Base-by-base conservation (phyloP, 2,329 filamentous ascomycete genomes). In the Microdochium nivale region DNA sequence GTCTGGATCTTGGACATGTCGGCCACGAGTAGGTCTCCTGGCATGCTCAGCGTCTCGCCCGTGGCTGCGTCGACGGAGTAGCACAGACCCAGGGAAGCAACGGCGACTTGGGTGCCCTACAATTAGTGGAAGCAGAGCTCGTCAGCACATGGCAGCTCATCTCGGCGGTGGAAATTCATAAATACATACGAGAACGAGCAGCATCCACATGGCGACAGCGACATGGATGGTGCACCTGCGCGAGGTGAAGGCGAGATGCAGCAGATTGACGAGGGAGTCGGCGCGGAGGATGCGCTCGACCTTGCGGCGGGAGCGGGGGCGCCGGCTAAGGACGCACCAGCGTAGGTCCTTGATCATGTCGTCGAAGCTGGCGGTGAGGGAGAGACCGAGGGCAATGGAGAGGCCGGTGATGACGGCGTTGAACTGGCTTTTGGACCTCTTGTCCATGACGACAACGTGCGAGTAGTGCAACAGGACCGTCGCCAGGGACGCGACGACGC, bases 331-430 rank as follows among this genome's bases (percentile, higher is more conserved):
- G 25, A 76, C 67, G 61, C 70, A 73, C 71, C 73, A 76, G n/a
- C 73, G 63, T 54, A 74, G 60, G 53, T 74, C 71, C 14, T 65
- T 58, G 3, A 71, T 67, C 65, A 75, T 70, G 25, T 65, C 66
- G 52, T 73, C 73, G 23, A 77, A 62, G 7, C 67, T 66, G 55
- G 64, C 71, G 2, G 69, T 66, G 43, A 75, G 67, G 48, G 70
- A 70, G 48, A 76, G 55, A 51, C 70, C 69, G 19, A 75, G 59
- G 0, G 62, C 57, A 30, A 76, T 74, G 47, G 69, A 69, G 4
- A 75, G 60, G 0, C 66, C 72, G 0, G 72, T 72, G 21, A 74
- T 69, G n/a, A 74, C 55, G 0, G 69, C 61, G 51, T 75, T 76
- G 56, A 71, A 76, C 48, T 66, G 57, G 25, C 66, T 65, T 56